Conservation (phyloP, 2,329 filamentous ascomycete species). For the Cercospora sojina region DNA sequence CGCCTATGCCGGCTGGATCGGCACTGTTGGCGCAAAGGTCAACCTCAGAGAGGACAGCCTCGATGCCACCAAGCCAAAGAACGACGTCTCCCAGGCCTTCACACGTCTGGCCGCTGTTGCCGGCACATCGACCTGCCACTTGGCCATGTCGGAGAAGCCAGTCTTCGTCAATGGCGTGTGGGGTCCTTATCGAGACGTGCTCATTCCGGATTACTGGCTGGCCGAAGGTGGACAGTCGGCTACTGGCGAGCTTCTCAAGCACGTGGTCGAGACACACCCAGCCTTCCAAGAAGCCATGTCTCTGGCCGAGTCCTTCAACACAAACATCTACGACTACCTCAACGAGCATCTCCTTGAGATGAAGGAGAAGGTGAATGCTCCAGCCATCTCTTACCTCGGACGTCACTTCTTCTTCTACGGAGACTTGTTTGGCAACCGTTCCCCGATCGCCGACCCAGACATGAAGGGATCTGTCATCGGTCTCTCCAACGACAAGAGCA, state of each 20-base stretch:
- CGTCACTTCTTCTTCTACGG: conserved; percentile 99
- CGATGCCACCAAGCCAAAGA: conserved; percentile 66
- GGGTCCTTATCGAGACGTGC: conserved; percentile 93
- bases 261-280: conserved; percentile 92
- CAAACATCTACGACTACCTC: conserved; percentile 92
- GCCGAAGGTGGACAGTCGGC: conserved; percentile 96
- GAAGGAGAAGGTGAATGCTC: conserved; percentile 66
- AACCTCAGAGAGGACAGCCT: conserved; percentile 61
- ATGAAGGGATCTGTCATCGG: conserved; percentile 92
- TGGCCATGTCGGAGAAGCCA: conserved; percentile 90
- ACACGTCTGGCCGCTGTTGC: conserved; percentile 90
- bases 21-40: conserved; percentile 96
- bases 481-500: conserved; percentile 78
- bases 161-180: conserved; percentile 95
- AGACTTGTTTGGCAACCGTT: conserved; percentile 94
- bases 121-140: conserved; percentile 93
- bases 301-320: conserved; percentile 75
- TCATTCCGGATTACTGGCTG: conserved; percentile 92
- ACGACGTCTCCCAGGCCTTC: conserved; percentile 90
- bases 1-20: conserved; percentile 97
- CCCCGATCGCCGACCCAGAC: conserved; percentile 84
- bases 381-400: conserved; percentile 78
- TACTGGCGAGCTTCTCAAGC: conserved; percentile 89
- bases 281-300: conserved; percentile 79
- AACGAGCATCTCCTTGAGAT: conserved; percentile 83